Evolutionary conservation across 1,139 yeast genomes (phyloP).

Genomic region (Sugiyamaella novakii): DNA sequence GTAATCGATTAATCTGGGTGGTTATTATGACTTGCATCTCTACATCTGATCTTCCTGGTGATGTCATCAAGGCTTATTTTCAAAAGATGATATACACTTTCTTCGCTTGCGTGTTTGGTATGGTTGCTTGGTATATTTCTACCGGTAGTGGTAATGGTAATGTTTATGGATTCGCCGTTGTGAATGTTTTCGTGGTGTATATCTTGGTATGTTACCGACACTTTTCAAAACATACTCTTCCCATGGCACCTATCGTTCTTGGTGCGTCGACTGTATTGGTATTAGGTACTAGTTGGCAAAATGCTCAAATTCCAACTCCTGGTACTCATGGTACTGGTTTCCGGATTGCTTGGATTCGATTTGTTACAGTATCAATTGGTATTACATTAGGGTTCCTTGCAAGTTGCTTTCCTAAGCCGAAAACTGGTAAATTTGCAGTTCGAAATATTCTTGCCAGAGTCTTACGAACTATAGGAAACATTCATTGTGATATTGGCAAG

Average conservation of each 20-base stretch:
- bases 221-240: constrained; percentile 36
- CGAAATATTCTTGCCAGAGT: constrained; percentile 32
- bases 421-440: constrained; percentile 35
- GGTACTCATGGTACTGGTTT: constrained; percentile 37
- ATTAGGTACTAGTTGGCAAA: constrained; percentile 41
- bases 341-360: constrained; percentile 43
- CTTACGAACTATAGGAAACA: constrained; percentile 33
- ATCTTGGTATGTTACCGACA: constrained; percentile 39
- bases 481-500: constrained; percentile 37
- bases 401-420: constrained; percentile 39
- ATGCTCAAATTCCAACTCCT: constrained; percentile 21
- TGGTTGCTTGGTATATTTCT: constrained; percentile 43
- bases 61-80: constrained; percentile 39
- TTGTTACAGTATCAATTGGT: constrained; percentile 41
- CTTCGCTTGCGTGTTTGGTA: constrained; percentile 38
- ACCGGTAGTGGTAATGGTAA: constrained; percentile 40
- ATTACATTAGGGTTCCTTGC: constrained; percentile 39
- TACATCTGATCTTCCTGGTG: constrained; percentile 40
- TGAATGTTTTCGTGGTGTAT: constrained; percentile 35
- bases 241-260: constrained; percentile 40
- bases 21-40: constrained; percentile 40
- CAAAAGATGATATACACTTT: constrained; percentile 37
- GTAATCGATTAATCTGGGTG: constrained; percentile 41
- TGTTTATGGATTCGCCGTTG: constrained; percentile 40
- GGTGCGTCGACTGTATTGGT: constrained; percentile 38